Evolutionary conservation across 345 rosid genomes (phyloP).

Genomic region (Clausena lansium): DNA sequence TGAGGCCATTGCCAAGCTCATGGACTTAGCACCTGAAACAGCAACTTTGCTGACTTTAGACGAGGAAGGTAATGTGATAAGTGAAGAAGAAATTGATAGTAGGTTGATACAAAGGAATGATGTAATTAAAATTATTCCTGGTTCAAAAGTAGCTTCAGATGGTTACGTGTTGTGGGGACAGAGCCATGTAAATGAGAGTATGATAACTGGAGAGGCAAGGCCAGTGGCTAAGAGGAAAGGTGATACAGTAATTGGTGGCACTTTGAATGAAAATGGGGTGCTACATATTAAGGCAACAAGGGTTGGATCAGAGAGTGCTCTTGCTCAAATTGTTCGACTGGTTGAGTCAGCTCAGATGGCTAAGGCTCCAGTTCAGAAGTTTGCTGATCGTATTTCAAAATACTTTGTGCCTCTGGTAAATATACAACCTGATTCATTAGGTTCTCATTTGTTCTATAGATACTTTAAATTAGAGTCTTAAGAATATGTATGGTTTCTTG

Average conservation of each 20-base stretch:
- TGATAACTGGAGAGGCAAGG: constrained; percentile 75
- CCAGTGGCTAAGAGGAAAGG: constrained; percentile 79
- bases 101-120: constrained; percentile 80
- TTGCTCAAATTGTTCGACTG: constrained; percentile 87
- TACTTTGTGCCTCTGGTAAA: constrained; percentile 86
- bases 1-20: constrained; percentile 91
- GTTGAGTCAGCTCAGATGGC: constrained; percentile 98
- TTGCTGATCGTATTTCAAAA: constrained; percentile 87
- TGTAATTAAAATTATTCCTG: constrained; percentile 70
- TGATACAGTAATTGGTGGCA: constrained; percentile 87
- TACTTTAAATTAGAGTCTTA: not conserved
- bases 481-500: not conserved
- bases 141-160: constrained; percentile 71
- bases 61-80: constrained; percentile 54
- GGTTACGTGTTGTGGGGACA: constrained; percentile 71
- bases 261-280: constrained; percentile 85
- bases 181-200: constrained; percentile 76
- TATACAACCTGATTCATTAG: not conserved
- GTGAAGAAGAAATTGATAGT: constrained; percentile 82
- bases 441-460: not conserved
- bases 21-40: constrained; percentile 76
- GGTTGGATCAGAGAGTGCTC: constrained; percentile 94
- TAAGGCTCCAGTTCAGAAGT: constrained; percentile 95
- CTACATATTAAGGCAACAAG: constrained; percentile 72
- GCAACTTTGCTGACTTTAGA: constrained; percentile 64